A percentile compares a stretch with the other conserved stretches of the same genome.
These are phyloP conservation scores for Turnera subulata DNA, from an alignment of 345 rosid genomes.

Conservation along the genomic window DNA sequence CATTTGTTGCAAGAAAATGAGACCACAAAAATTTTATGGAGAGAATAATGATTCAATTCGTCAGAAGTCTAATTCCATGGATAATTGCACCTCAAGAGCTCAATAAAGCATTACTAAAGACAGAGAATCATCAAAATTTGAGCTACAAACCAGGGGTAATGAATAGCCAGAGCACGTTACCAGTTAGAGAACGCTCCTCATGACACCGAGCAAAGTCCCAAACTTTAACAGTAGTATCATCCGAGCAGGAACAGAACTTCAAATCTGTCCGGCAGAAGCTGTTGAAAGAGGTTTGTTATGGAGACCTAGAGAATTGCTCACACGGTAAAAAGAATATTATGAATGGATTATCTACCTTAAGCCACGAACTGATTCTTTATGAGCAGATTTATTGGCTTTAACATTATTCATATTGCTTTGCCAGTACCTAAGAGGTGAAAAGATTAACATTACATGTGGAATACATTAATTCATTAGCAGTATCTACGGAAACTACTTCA, in stretches of 20 bases:
- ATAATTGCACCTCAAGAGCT: constrained; percentile 1
- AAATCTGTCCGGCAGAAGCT: constrained; percentile 97
- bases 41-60: not conserved
- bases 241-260: constrained; percentile 97
- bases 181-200: constrained; percentile 85
- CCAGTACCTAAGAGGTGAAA: constrained; percentile 67
- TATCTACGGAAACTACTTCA: not conserved
- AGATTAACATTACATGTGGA: not conserved
- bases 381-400: constrained; percentile 91
- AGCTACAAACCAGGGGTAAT: constrained; percentile 2
- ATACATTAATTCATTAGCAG: not conserved
- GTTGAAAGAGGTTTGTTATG: constrained; percentile 31
- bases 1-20: no score
- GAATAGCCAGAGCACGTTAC: constrained; percentile 56
- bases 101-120: not conserved
- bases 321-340: not conserved
- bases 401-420: constrained; percentile 98
- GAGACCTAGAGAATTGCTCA: constrained; percentile 8
- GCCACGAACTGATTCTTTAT: constrained; percentile 91
- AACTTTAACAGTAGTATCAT: constrained; percentile 93
- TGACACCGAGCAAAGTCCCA: constrained; percentile 97
- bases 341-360: constrained; percentile 50
- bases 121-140: constrained; percentile 1
- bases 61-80: not conserved
- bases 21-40: no score